phyloP scores from a whole-genome alignment of 1,284 basidiomycete species.

The Spongispora temasekensis region DNA sequence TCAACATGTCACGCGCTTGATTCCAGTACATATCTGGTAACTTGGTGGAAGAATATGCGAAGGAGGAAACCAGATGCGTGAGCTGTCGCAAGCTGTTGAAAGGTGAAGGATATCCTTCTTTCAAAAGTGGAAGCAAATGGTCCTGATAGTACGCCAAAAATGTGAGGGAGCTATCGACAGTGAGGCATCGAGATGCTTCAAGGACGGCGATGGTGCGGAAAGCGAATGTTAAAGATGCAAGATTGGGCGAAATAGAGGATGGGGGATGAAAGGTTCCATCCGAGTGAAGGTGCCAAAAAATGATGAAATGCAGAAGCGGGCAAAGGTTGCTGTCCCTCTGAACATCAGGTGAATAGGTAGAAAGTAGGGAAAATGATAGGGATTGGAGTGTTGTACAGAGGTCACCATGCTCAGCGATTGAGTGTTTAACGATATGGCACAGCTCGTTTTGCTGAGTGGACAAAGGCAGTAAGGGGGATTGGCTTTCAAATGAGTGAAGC shows the following conservation, averaged over 20 bases:
- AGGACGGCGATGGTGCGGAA: not conserved
- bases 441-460: not conserved
- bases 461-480: not conserved
- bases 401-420: not conserved
- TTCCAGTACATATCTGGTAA: slow-evolving; percentile 5
- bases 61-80: not conserved
- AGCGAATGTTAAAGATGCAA: not conserved
- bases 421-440: not conserved
- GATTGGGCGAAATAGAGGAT: not conserved
- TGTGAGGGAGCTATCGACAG: not conserved
- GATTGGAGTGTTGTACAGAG: not conserved
- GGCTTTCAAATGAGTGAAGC: not conserved
- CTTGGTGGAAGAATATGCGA: not conserved
- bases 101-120: not conserved
- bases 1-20: not conserved
- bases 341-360: not conserved
- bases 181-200: not conserved
- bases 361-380: not conserved
- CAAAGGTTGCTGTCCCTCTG: not conserved
- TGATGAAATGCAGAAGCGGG: not conserved
- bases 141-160: not conserved
- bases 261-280: slow-evolving; percentile 6
- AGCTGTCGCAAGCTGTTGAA: not conserved
- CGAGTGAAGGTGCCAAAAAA: slow-evolving; percentile 2
- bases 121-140: not conserved